These are phyloP conservation scores for Cyberlindnera subsufficiens DNA, from an alignment of 805 yeast genomes.

Conservation along the genomic window DNA sequence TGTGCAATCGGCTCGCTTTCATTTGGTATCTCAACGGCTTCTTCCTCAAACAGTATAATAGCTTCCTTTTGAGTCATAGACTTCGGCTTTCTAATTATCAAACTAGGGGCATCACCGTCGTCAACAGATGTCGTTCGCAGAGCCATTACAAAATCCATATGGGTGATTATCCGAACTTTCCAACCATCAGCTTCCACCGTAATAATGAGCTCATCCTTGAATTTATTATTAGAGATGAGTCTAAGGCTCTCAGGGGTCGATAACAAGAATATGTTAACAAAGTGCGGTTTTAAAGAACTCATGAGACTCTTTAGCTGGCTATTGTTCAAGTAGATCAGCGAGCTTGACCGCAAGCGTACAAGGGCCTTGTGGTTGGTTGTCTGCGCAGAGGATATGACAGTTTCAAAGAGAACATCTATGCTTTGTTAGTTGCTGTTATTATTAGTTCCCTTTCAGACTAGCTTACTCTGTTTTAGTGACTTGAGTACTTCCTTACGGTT, in stretches of 20 bases:
- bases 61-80: slow-evolving; percentile 8
- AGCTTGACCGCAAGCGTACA: slow-evolving; percentile 11
- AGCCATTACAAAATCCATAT: slow-evolving; percentile 7
- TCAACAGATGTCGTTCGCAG: slow-evolving; percentile 3
- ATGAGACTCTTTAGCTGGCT: slow-evolving; percentile 14
- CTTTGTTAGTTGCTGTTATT: not conserved
- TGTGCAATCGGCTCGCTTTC: slow-evolving; percentile 11
- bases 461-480: slow-evolving; percentile 6
- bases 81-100: slow-evolving; percentile 14
- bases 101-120: slow-evolving; percentile 1
- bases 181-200: slow-evolving; percentile 12
- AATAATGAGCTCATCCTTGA: slow-evolving; percentile 7
- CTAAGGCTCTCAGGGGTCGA: slow-evolving; percentile 12
- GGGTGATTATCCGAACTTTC: slow-evolving; percentile 12
- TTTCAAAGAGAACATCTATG: slow-evolving; percentile 12
- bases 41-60: slow-evolving; percentile 1
- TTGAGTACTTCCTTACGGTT: slow-evolving; percentile 13
- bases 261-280: slow-evolving; percentile 9
- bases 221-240: slow-evolving; percentile 2
- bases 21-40: slow-evolving; percentile 10
- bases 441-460: not conserved
- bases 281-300: slow-evolving; percentile 8
- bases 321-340: slow-evolving; percentile 16
- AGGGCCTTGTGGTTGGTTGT: slow-evolving; percentile 16
- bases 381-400: slow-evolving; percentile 16